Conservation (phyloP, 495 filamentous ascomycete species). For the Xylaria nigripes region DNA sequence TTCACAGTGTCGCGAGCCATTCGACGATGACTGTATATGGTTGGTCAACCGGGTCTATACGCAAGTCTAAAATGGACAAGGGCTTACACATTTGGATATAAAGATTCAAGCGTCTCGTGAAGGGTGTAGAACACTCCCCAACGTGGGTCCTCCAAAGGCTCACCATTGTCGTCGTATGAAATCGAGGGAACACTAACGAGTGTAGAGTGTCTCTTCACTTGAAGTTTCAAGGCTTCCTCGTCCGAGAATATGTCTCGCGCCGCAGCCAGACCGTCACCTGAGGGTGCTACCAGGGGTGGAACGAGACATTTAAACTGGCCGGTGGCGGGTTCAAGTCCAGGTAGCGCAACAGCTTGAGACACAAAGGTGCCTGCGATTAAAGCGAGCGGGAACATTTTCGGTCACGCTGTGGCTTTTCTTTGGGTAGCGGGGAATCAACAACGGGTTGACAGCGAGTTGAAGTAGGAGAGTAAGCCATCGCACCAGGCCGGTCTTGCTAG, state of each 20-base stretch:
- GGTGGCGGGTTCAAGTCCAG: not conserved
- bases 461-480: not conserved
- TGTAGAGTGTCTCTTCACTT: conserved; percentile 28
- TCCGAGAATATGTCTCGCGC: conserved; percentile 25
- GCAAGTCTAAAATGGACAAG: not conserved
- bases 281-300: conserved; percentile 21
- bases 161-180: conserved; percentile 29
- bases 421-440: not conserved
- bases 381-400: conserved; percentile 15
- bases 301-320: conserved; percentile 23
- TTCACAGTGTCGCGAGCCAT: conserved; percentile 47
- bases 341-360: conserved; percentile 9
- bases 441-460: not conserved
- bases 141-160: conserved; percentile 26
- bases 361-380: conserved; percentile 16
- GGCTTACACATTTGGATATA: conserved; percentile 30
- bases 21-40: conserved; percentile 22
- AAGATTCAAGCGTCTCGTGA: conserved; percentile 20
- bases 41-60: not conserved
- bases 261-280: conserved; percentile 25
- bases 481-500: not conserved
- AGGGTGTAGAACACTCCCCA: conserved; percentile 33
- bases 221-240: conserved; percentile 24
- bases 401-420: not conserved
- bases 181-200: conserved; percentile 31